A percentile compares a stretch with the other conserved stretches of the same genome.
Conservation (phyloP, 2,329 filamentous ascomycete species). For the Aureobasidium sp. region DNA sequence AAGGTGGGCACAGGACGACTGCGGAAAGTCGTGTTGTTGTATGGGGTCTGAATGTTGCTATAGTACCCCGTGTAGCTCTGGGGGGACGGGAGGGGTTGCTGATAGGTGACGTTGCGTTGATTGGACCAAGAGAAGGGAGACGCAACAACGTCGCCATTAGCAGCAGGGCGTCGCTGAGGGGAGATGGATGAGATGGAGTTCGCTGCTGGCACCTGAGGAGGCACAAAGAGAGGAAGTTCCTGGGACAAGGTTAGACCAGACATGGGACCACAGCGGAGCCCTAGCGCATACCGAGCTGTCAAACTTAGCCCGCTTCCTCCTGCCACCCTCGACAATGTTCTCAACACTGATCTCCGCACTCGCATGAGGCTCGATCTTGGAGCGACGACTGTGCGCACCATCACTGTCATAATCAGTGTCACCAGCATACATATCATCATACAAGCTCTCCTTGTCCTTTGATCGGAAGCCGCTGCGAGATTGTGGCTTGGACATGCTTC, state of each 20-base stretch:
- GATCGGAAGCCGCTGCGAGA: constrained; percentile 41
- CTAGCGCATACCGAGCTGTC: constrained; percentile 83
- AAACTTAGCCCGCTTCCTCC: constrained; percentile 87
- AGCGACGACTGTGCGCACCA: constrained; percentile 67
- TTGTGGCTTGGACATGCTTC: constrained; percentile 62
- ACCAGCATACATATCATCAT: constrained; percentile 48
- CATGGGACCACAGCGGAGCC: constrained; percentile 17
- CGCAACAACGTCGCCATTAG: constrained; percentile 63
- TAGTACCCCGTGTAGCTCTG: constrained; percentile 55
- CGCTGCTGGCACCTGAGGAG: constrained; percentile 84
- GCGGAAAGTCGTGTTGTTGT: constrained; percentile 46
- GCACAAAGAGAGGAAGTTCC: constrained; percentile 93
- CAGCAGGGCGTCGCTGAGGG: constrained; percentile 64
- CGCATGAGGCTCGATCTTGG: constrained; percentile 74
- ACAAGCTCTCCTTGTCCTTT: constrained; percentile 38
- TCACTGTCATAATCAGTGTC: constrained; percentile 85
- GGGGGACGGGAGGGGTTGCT: constrained; percentile 73
- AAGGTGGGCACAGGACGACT: constrained; percentile 45
- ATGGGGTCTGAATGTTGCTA: constrained; percentile 13
- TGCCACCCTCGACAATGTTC: constrained; percentile 94
- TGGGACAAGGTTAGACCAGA: constrained; percentile 35
- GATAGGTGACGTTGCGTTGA: constrained; percentile 73
- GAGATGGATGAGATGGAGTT: constrained; percentile 98
- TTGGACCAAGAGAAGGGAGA: constrained; percentile 58
- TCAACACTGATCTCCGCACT: constrained; percentile 97